Percentiles rank a stretch among this genome's conserved stretches.
phyloP scores from a whole-genome alignment of 192 early-diverging fungal species.

The Coemansia sp. region DNA sequence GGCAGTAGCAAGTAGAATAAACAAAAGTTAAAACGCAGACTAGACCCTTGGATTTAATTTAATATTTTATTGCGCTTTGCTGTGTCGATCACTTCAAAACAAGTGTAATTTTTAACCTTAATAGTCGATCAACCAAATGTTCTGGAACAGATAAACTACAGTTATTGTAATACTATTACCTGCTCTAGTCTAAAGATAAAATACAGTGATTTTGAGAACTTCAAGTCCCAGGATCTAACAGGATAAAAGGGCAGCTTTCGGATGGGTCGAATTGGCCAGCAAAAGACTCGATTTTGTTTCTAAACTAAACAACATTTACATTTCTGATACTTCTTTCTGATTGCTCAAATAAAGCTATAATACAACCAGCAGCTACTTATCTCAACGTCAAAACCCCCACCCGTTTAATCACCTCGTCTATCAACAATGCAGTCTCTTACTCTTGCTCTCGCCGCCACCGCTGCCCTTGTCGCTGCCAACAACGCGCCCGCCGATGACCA shows the following conservation, averaged over 20 bases:
- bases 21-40: too few species aligned
- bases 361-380: too few species aligned
- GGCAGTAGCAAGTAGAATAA: too few species aligned
- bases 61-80: too few species aligned
- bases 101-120: too few species aligned
- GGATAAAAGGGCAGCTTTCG: background rate
- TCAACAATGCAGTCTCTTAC: conserved; percentile 11
- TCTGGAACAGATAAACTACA: background rate
- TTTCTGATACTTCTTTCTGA: background rate
- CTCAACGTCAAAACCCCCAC: background rate
- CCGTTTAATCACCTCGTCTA: background rate
- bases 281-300: background rate
- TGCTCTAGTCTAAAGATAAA: background rate
- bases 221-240: too few species aligned
- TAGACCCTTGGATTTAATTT: too few species aligned
- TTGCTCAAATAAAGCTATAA: too few species aligned
- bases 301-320: background rate
- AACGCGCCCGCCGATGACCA: conserved; percentile 18
- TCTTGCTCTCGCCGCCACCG: conserved; percentile 13
- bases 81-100: background rate
- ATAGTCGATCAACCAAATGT: too few species aligned
- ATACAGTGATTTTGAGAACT: background rate
- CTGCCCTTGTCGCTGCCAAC: conserved; percentile 16
- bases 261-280: background rate
- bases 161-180: background rate